Evolutionary conservation across 495 filamentous ascomycete species (phyloP), one percentile per base, ranked within the genome.

Genomic region (Trichocladium antarcticum): DNA sequence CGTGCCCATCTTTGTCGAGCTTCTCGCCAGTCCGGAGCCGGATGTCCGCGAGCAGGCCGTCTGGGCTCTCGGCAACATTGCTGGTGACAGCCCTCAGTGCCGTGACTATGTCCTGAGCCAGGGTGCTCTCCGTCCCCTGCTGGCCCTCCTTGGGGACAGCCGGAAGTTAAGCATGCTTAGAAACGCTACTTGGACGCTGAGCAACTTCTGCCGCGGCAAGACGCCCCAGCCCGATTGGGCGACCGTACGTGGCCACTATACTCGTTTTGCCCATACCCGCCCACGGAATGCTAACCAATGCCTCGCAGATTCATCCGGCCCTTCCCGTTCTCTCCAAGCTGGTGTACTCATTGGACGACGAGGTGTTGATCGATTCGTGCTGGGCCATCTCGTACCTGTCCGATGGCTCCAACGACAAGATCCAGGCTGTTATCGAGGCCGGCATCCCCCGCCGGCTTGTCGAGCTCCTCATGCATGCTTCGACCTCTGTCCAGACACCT

Each of bases 141-240:
- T 98, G 40, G 77, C 74, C 61, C 78, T 98, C 34, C 80, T 98
- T 37, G 92, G 90, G 36, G 93, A 99, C 67, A 95, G 90, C 74
- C 86, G 93, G 58, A 99, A 99, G 77, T 76, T 99, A 42, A 95
- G 89, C 76, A 99, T 99, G 93, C 80, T 99, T 34, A 78, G 93
- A 46, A 99, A 99, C 65, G 93, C 93, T 20, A 97, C 93, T 21
- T 99, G 93, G 93, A 99, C 93, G 20, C 74, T 99, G 43, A 97
- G 93, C 75, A 99, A 99, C 74, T 99, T 99, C 74, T 99, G 93
- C 73, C 90, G 93, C 76, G 93, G 93, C 68, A 99, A 97, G 78
- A 95, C 89, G 4, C 93, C 93, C 32, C 93, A 99, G 69, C 93
- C 93, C 16, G 92, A 99, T 64, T 99, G 93, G 93, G 77, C 82